Evolutionary conservation across 129 eudicot species (phyloP).

Genomic region (Lactuca sativa): DNA sequence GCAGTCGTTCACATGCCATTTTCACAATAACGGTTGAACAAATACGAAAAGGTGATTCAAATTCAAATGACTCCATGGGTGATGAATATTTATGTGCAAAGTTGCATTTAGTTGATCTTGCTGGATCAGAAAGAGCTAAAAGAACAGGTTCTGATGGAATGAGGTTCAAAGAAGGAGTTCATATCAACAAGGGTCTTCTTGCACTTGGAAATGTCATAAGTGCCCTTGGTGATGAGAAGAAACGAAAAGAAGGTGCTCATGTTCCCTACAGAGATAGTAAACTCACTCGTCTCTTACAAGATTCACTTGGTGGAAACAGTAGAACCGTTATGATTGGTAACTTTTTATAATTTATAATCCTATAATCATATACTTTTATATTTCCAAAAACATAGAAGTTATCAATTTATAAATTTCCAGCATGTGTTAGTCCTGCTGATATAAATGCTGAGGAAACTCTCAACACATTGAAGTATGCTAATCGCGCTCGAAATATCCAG

Average conservation of each 20-base stretch:
- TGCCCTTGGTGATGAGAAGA: constrained; percentile 98
- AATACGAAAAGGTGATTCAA: constrained; percentile 67
- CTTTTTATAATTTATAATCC: neutral
- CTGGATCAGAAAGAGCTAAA: constrained; percentile 99
- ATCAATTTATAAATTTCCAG: constrained; percentile 39
- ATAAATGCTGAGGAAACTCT: constrained; percentile 98
- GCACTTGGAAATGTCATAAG: constrained; percentile 99
- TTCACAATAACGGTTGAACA: constrained; percentile 97
- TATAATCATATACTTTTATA: neutral
- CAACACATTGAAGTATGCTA: constrained; percentile 97
- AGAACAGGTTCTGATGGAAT: constrained; percentile 99
- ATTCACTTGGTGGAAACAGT: constrained; percentile 99
- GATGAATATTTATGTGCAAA: constrained; percentile 97
- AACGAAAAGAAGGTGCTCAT: constrained; percentile 94
- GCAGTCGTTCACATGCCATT: constrained; percentile 98
- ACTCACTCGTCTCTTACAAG: constrained; percentile 97
- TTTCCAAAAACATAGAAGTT: neutral
- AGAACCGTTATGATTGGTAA: constrained; percentile 99
- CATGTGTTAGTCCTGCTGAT: constrained; percentile 99
- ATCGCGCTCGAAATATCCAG: constrained; percentile 98
- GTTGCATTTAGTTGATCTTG: constrained; percentile 98
- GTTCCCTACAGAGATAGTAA: constrained; percentile 98
- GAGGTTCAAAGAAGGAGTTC: constrained; percentile 99
- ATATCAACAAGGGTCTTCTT: constrained; percentile 96
- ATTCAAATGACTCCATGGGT: constrained; percentile 55